Evolutionary conservation across 163 green algal genomes (phyloP).

Genomic region (Scenedesmus sp.): DNA sequence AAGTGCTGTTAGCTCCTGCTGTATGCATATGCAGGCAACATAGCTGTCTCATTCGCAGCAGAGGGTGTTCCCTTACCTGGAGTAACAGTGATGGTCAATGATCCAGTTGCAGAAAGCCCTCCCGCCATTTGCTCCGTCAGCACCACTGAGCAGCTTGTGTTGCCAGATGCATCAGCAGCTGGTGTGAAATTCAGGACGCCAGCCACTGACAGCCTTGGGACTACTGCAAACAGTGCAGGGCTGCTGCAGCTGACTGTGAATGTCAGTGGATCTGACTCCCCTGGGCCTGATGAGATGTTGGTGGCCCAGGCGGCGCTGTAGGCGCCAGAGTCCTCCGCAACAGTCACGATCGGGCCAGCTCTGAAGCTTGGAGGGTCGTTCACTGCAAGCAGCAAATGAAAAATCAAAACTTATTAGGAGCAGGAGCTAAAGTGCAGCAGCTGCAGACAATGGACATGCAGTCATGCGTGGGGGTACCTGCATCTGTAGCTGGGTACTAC

Average conservation of each 20-base stretch:
- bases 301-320: background rate
- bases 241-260: background rate
- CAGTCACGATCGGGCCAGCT: background rate
- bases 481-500: too few relatives aligned
- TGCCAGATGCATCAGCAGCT: background rate
- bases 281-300: background rate
- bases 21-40: too few relatives aligned
- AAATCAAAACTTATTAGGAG: too few relatives aligned
- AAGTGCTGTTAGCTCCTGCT: too few relatives aligned
- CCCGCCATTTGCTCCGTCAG: background rate
- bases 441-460: too few relatives aligned
- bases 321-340: background rate
- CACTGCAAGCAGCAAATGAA: background rate
- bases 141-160: background rate
- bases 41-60: too few relatives aligned
- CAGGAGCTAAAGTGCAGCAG: too few relatives aligned
- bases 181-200: background rate
- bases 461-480: too few relatives aligned
- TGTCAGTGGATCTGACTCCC: background rate
- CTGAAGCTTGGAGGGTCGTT: background rate
- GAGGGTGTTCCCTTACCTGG: background rate
- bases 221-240: background rate
- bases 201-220: background rate
- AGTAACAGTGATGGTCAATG: background rate
- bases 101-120: background rate